phyloP scores from a whole-genome alignment of 1,139 yeast species.

The Pichia sp. region DNA sequence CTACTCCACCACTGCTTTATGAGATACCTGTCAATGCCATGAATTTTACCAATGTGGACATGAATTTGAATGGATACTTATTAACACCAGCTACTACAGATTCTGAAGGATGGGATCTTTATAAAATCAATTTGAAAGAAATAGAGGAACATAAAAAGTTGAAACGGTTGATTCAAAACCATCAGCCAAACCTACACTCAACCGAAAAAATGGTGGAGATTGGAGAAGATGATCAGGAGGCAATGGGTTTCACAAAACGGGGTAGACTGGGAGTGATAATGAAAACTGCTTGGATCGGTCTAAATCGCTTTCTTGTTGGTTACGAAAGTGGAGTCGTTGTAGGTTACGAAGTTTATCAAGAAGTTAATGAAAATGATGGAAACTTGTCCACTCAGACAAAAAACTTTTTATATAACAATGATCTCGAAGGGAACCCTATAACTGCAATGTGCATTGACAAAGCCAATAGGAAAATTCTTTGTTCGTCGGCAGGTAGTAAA shows the following conservation, averaged over 20 bases:
- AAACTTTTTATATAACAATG: conserved; percentile 29
- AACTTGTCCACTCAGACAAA: conserved; percentile 14
- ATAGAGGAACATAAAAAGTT: conserved; percentile 22
- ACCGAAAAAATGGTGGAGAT: neutral
- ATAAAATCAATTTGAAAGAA: conserved; percentile 32
- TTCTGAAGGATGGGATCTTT: conserved; percentile 52
- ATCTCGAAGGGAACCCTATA: conserved; percentile 47
- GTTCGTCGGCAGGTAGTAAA: conserved; percentile 39
- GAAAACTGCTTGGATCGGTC: conserved; percentile 38
- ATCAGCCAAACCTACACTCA: neutral
- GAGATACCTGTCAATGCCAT: conserved; percentile 53
- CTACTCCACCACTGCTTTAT: conserved; percentile 23
- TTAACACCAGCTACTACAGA: conserved; percentile 52
- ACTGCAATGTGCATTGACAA: conserved; percentile 29
- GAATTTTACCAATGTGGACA: conserved; percentile 51
- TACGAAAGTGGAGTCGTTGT: conserved; percentile 56
- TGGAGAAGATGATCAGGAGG: conserved; percentile 15
- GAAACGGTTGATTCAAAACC: conserved; percentile 28
- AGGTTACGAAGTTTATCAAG: conserved; percentile 30
- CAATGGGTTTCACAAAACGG: conserved; percentile 18
- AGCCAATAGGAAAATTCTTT: conserved; percentile 25
- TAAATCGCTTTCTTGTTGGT: conserved; percentile 40
- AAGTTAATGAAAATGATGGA: no score
- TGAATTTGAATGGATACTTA: conserved; percentile 29
- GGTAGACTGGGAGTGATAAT: conserved; percentile 49